Percentiles rank a stretch among this genome's conserved stretches.
These are phyloP conservation scores for Penicillium sp. DNA, from an alignment of 2,329 filamentous ascomycete genomes.

Conservation along the genomic window DNA sequence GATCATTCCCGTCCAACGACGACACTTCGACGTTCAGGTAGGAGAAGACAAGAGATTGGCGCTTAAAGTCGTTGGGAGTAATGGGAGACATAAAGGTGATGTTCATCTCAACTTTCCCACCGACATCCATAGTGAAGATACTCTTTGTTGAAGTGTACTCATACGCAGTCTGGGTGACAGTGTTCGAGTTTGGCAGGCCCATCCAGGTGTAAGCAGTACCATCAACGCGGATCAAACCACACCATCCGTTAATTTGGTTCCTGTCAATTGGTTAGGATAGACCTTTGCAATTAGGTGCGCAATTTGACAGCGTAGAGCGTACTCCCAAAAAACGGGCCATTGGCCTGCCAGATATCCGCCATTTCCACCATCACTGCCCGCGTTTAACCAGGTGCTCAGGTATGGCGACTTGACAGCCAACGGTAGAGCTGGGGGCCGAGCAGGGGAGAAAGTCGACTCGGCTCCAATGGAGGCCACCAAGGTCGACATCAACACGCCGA, in stretches of 20 bases:
- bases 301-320: constrained; percentile 34
- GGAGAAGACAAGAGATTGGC: constrained; percentile 70
- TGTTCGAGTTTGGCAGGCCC: constrained; percentile 55
- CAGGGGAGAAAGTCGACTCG: constrained; percentile 62
- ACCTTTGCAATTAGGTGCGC: background rate
- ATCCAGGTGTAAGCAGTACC: constrained; percentile 67
- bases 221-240: constrained; percentile 70
- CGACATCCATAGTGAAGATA: constrained; percentile 68
- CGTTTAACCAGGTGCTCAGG: constrained; percentile 68
- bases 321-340: constrained; percentile 72
- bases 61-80: constrained; percentile 64
- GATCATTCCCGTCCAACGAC: constrained; percentile 63
- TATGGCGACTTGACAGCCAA: constrained; percentile 76
- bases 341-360: constrained; percentile 68
- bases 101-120: constrained; percentile 62
- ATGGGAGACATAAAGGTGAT: constrained; percentile 72
- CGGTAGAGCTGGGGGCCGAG: constrained; percentile 68
- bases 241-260: constrained; percentile 64
- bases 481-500: constrained; percentile 29
- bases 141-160: constrained; percentile 73
- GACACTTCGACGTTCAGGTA: constrained; percentile 67
- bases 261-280: constrained; percentile 37
- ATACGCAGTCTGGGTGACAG: constrained; percentile 61
- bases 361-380: constrained; percentile 62
- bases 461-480: constrained; percentile 29